Evolutionary conservation across 495 filamentous ascomycete species (phyloP), one percentile per base, ranked within the genome.

Genomic region (Aspergillus campestris): DNA sequence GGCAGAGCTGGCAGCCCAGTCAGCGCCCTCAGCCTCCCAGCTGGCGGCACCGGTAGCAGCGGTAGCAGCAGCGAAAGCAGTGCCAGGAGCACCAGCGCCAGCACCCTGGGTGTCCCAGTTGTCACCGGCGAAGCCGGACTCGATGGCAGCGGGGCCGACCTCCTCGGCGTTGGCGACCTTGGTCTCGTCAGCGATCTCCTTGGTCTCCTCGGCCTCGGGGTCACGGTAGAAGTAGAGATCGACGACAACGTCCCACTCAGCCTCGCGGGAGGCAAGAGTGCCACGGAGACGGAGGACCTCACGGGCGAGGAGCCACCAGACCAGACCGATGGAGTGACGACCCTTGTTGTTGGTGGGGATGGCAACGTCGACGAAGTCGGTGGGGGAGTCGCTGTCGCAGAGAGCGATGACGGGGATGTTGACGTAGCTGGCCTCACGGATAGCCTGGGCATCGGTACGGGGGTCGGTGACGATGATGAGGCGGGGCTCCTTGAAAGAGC

Each of bases 181-280:
- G 49, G 75, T 47, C 59, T 78, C 76, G 37, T 82, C 80, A 33
- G 73, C 67, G 45, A 84, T 79, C 76, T 95, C 89, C 82, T 95
- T 94, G 73, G 88, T 85, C 77, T 87, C 89, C 80, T 96, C 89
- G 54, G 92, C 89, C 77, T 98, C 92, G 49, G 92, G 92, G 69
- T 98, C 92, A 70, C 92, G 94, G 85, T 98, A 98, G 82, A 98
- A 98, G 87, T 98, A 98, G 56, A 98, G 81, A 83, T 98, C 92
- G 57, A 90, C 86, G 85, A 97, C 96, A 68, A 90, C 83, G 61
- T 98, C 92, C 92, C 92, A 98, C 68, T 94, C 86, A 41, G 82
- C 82, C 67, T 97, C 94, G 57, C 92, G 87, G 75, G 79, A 85
- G 58, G 88, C 84, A 56, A 98, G 84, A 54, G 89, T 96, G 55